phyloP scores from a whole-genome alignment of 768 basidiomycete genomes.

The Scleroderma bovista region DNA sequence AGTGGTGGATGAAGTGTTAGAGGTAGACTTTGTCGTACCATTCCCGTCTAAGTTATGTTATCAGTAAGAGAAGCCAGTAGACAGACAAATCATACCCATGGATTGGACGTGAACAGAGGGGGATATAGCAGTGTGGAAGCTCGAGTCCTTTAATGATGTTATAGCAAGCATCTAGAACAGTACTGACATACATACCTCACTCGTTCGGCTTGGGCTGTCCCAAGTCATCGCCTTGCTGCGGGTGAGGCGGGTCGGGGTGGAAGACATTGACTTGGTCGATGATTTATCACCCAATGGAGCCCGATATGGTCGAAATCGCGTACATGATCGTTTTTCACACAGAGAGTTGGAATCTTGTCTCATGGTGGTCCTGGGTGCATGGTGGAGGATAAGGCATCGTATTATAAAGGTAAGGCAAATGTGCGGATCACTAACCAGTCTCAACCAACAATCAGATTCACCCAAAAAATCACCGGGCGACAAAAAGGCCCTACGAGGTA shows the following conservation, averaged over 20 bases:
- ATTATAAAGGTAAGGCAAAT: neutral
- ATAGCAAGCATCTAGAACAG: neutral
- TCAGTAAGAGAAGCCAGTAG: neutral
- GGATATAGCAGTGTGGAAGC: neutral
- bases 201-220: neutral
- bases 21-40: neutral
- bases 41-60: neutral
- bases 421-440: neutral
- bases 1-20: neutral
- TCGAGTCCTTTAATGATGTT: neutral
- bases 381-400: neutral
- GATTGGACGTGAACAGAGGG: neutral
- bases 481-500: neutral
- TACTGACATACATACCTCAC: neutral
- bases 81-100: neutral
- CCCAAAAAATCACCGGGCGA: neutral
- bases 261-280: no score
- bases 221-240: neutral
- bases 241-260: neutral
- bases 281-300: neutral
- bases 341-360: neutral
- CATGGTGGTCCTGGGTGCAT: neutral
- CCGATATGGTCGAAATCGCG: neutral
- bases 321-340: neutral
- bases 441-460: neutral